Conservation (phyloP, 129 eudicot genomes). For the Lonicera japonica region DNA sequence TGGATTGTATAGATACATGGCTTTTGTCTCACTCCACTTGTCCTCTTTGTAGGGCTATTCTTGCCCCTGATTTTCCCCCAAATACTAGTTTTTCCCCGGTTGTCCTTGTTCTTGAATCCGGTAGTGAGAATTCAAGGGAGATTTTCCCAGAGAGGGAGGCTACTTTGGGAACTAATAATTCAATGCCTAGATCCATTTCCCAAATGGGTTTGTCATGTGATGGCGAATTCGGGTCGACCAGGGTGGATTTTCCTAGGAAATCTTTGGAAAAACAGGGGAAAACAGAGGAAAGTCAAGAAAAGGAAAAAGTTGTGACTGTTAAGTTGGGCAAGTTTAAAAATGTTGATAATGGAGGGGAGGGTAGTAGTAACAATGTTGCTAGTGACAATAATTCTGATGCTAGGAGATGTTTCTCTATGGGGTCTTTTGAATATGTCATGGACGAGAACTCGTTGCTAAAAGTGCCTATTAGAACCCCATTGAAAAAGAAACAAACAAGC, state of each 20-base stretch:
- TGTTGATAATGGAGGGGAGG: slow-evolving; percentile 43
- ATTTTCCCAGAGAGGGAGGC: slow-evolving; percentile 28
- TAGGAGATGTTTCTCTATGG: slow-evolving; percentile 93
- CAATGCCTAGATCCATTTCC: slow-evolving; percentile 37
- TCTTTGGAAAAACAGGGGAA: slow-evolving; percentile 16
- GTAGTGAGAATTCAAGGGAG: slow-evolving; percentile 63
- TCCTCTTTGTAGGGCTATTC: slow-evolving; percentile 84
- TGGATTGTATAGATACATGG: slow-evolving; percentile 94
- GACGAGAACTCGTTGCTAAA: slow-evolving; percentile 63
- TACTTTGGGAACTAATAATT: slow-evolving; percentile 2
- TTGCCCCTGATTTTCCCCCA: slow-evolving; percentile 47
- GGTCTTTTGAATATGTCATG: slow-evolving; percentile 89
- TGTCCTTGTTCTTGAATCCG: slow-evolving; percentile 83
- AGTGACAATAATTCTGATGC: slow-evolving; percentile 38
- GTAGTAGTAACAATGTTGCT: slow-evolving; percentile 20
- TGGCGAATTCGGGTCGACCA: slow-evolving; percentile 18
- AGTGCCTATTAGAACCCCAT: slow-evolving; percentile 65
- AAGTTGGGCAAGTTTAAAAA: slow-evolving; percentile 83
- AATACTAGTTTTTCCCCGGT: slow-evolving; percentile 41
- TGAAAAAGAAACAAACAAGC: slow-evolving; percentile 39
- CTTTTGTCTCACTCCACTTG: slow-evolving; percentile 95
- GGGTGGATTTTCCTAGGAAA: slow-evolving; percentile 27
- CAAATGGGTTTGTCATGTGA: slow-evolving; percentile 28
- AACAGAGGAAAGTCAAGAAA: slow-evolving; percentile 30
- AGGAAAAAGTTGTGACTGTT: slow-evolving; percentile 55